Percentiles rank a stretch among this genome's conserved stretches.
phyloP scores from a whole-genome alignment of 2,329 filamentous ascomycete species.

The Ophiostoma piceae region DNA sequence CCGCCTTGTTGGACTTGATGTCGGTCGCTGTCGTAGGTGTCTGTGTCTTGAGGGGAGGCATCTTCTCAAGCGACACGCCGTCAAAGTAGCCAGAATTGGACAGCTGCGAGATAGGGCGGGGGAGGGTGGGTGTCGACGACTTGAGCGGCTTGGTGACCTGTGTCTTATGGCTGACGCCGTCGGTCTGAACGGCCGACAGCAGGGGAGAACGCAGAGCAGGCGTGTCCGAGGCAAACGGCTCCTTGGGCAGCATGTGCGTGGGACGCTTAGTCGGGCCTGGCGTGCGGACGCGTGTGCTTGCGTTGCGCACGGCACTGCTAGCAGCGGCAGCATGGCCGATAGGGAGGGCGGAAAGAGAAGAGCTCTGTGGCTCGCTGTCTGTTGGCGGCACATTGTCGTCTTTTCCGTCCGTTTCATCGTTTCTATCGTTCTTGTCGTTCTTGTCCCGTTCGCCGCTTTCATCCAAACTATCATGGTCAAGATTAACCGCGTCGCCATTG shows the following conservation, averaged over 20 bases:
- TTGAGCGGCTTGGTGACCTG: conserved; percentile 29
- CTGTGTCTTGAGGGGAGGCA: conserved; percentile 32
- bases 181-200: conserved; percentile 25
- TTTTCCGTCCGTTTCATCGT: background rate
- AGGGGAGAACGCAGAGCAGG: conserved; percentile 33
- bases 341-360: background rate
- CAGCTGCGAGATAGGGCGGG: conserved; percentile 36
- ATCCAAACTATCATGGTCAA: background rate
- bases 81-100: conserved; percentile 35
- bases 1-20: conserved; percentile 19
- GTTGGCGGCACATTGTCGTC: background rate
- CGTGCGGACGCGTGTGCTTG: conserved; percentile 35
- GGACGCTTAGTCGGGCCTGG: conserved; percentile 31
- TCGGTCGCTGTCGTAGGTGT: conserved; percentile 24
- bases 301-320: conserved; percentile 31
- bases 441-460: background rate
- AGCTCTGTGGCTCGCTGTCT: background rate
- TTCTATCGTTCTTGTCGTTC: background rate
- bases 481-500: background rate
- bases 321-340: background rate
- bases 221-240: conserved; percentile 32
- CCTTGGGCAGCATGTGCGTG: conserved; percentile 35
- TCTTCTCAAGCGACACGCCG: conserved; percentile 34
- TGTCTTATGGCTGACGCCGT: conserved; percentile 26
- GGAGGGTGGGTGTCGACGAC: conserved; percentile 27